Evolutionary conservation across 345 rosid genomes (phyloP), one percentile per base, ranked within the genome.

Genomic region (Citrus hindsii): DNA sequence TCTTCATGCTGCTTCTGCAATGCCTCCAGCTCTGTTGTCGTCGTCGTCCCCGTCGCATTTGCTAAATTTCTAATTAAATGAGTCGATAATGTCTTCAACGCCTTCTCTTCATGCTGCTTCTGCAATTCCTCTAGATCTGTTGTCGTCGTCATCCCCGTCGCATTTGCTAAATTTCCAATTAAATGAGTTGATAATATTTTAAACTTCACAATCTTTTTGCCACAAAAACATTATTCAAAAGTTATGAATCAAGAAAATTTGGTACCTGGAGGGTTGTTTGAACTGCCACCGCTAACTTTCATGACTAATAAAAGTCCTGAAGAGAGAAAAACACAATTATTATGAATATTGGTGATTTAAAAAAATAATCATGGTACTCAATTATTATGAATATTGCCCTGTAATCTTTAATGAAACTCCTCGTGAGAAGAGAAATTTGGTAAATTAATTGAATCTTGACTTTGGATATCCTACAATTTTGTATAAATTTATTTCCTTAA

Each of bases 1-100:
- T 82, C 88, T 56, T 82, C 85, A 6, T 79, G 83, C 74, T 83
- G 62, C 60, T 73, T 85, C 80, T 80, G 87, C 53, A 90, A 74
- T 67, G 28, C 38, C 81, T 80, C 85, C 75, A 87, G 77, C 53
- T 76, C 89, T 1, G 82, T 37, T 37, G 38, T 37, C 33, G 5
- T 64, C 51, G 1, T 46, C 18, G 18, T 46, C 51, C 3, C 16
- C 21, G 8, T 5, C 48, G 24, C 33, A 42, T 71, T 77, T 28
- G 28, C 76, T 77, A 53, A 22, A 69, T 48, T 67, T 69, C 40
- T 42, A 48, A 32, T 1, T 14, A 59, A 32, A 48, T 12, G 51
- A 12, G 51, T 42, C 1, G 12, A 42, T 42, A 28, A 28, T 28
- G 30, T 88, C 85, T 76, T 80, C 2, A 42, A 5, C 22, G 58